Percentiles rank a stretch among this genome's conserved stretches.
Evolutionary conservation across 257 asterid species (phyloP).

Genomic region (Hygrophila difformis): DNA sequence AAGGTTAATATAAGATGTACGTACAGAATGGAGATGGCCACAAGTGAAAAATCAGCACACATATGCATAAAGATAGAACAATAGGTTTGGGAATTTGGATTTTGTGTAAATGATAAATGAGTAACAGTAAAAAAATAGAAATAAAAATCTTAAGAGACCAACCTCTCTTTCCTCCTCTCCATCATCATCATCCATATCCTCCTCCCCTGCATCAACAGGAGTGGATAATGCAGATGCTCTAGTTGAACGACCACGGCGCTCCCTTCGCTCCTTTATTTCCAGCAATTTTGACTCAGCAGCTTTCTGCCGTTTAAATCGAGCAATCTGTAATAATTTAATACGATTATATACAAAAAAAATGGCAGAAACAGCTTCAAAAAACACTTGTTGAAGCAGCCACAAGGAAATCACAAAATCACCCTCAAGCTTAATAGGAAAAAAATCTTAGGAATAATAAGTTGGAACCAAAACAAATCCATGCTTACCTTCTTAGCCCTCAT

Average conservation of each 20-base stretch:
- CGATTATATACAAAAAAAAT: conserved; percentile 4
- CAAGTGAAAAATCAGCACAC: too few species aligned
- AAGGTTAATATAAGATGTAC: too few species aligned
- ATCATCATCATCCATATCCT: conserved; percentile 74
- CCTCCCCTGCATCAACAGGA: conserved; percentile 68
- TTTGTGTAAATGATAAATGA: too few species aligned
- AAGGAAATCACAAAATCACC: not conserved
- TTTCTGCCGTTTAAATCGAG: conserved; percentile 74
- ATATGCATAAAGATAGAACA: too few species aligned
- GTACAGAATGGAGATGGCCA: too few species aligned
- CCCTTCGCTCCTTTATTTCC: conserved; percentile 85
- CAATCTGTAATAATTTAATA: conserved; percentile 44
- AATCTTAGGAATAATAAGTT: not conserved
- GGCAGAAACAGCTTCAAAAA: not conserved
- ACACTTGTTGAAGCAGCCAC: not conserved
- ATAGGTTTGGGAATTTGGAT: too few species aligned
- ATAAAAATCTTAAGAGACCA: conserved; percentile 20
- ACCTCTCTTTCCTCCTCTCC: conserved; percentile 99
- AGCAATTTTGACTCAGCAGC: conserved; percentile 80
- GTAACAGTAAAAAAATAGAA: not conserved
- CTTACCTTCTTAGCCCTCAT: conserved; percentile 79
- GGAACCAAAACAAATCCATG: conserved; percentile 1
- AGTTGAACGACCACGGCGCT: conserved; percentile 92
- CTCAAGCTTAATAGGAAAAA: conserved; percentile 1
- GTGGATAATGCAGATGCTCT: conserved; percentile 87